phyloP scores from a whole-genome alignment of 192 early-diverging fungal genomes.

The Pilobolus umbonatus region DNA sequence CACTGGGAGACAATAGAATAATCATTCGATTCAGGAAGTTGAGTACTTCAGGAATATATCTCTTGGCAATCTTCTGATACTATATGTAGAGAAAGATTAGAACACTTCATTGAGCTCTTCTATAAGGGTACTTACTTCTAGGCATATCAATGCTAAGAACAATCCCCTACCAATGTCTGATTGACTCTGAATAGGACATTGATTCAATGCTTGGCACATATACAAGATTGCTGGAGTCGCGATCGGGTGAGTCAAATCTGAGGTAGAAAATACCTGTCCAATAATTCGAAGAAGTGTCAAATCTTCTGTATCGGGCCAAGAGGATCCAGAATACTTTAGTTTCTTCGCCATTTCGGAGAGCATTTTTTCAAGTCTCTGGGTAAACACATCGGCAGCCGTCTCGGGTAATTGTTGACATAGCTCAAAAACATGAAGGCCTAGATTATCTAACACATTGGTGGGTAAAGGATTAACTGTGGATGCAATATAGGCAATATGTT shows the following conservation, averaged over 20 bases:
- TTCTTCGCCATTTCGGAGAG: conserved; percentile 36
- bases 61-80: conserved; percentile 64
- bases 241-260: conserved; percentile 84
- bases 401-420: conserved; percentile 58
- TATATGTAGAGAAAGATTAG: conserved; percentile 28
- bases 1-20: conserved; percentile 40
- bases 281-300: conserved; percentile 65
- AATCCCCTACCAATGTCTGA: conserved; percentile 69
- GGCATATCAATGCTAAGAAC: conserved; percentile 67
- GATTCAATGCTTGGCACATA: conserved; percentile 73
- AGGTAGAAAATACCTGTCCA: conserved; percentile 82
- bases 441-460: conserved; percentile 43
- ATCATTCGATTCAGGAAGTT: conserved; percentile 55
- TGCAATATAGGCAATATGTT: conserved; percentile 63
- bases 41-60: conserved; percentile 68
- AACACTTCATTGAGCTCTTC: not conserved
- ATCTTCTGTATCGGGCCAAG: conserved; percentile 51
- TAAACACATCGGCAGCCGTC: conserved; percentile 50
- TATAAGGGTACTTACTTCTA: conserved; percentile 45
- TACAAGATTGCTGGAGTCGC: conserved; percentile 80
- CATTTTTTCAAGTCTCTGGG: conserved; percentile 48
- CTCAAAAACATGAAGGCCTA: conserved; percentile 58
- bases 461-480: conserved; percentile 54
- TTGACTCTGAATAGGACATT: conserved; percentile 52
- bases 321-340: conserved; percentile 17